These are phyloP conservation scores for Leptographium lundbergii DNA, from an alignment of 2,329 filamentous ascomycete species.

Conservation along the genomic window DNA sequence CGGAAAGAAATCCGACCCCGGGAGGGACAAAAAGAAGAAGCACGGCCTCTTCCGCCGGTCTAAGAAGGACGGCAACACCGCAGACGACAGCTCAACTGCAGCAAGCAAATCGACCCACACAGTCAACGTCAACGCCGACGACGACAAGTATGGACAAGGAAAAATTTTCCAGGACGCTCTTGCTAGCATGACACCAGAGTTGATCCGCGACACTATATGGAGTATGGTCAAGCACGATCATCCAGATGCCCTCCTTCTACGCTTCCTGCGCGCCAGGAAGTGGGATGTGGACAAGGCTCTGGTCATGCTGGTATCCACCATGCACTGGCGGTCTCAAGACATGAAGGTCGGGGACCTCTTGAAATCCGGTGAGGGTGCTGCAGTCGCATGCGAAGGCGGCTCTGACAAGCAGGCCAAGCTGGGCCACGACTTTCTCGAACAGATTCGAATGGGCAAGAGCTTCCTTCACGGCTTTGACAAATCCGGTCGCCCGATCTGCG, in stretches of 20 bases:
- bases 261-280: constrained; percentile 80
- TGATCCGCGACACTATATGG: constrained; percentile 76
- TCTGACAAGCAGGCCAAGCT: constrained; percentile 46
- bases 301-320: constrained; percentile 86
- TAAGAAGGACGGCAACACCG: constrained; percentile 39
- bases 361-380: constrained; percentile 56
- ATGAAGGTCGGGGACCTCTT: constrained; percentile 88
- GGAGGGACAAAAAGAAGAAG: constrained; percentile 62
- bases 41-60: constrained; percentile 53
- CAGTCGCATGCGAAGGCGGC: constrained; percentile 46
- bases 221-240: constrained; percentile 91
- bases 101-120: neutral
- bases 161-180: constrained; percentile 78
- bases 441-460: constrained; percentile 84
- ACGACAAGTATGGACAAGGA: constrained; percentile 88
- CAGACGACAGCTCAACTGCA: constrained; percentile 11
- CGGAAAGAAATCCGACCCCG: constrained; percentile 19
- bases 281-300: constrained; percentile 93
- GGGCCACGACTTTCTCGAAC: constrained; percentile 65
- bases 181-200: constrained; percentile 61
- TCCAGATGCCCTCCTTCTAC: constrained; percentile 70
- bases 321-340: constrained; percentile 77
- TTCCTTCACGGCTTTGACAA: constrained; percentile 83
- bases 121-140: constrained; percentile 29
- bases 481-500: constrained; percentile 71